Conservation (phyloP, 805 yeast genomes). For the Torulaspora indica region DNA sequence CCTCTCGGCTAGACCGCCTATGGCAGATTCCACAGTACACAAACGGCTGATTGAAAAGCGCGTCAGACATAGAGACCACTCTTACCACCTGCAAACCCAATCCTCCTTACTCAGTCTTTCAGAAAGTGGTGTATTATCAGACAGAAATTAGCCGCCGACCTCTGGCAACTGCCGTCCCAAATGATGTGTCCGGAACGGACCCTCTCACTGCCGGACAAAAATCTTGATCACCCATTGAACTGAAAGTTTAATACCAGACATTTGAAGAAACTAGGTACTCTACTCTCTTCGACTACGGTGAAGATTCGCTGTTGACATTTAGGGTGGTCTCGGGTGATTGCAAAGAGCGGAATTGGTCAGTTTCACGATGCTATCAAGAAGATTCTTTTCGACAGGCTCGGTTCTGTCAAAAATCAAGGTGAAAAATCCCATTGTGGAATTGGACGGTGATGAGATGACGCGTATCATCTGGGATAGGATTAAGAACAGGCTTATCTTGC, state of each 20-base stretch:
- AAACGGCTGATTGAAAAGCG: conserved; percentile 30
- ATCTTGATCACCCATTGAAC: background rate
- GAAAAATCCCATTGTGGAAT: conserved; percentile 66
- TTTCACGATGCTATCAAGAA: conserved; percentile 21
- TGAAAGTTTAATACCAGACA: background rate
- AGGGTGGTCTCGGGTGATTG: background rate
- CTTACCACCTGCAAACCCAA: background rate
- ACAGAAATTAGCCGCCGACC: conserved; percentile 17
- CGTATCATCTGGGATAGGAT: conserved; percentile 77
- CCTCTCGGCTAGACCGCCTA: conserved; percentile 17
- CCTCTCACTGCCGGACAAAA: background rate
- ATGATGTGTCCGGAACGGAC: background rate
- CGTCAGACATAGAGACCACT: conserved; percentile 12
- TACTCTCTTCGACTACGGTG: too few relatives aligned
- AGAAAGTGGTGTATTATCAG: background rate
- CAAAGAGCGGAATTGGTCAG: background rate
- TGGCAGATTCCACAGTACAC: conserved; percentile 37
- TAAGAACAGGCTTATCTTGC: conserved; percentile 60
- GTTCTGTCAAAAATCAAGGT: conserved; percentile 57
- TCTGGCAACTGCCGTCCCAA: background rate
- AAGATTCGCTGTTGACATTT: background rate
- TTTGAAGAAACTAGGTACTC: too few relatives aligned
- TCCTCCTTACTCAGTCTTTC: background rate
- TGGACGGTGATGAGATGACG: conserved; percentile 87
- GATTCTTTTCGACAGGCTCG: conserved; percentile 28